A percentile compares a stretch with the other conserved stretches of the same genome.
These are phyloP conservation scores for Trichoderma koningii DNA, from an alignment of 2,329 filamentous ascomycete species.

Conservation along the genomic window DNA sequence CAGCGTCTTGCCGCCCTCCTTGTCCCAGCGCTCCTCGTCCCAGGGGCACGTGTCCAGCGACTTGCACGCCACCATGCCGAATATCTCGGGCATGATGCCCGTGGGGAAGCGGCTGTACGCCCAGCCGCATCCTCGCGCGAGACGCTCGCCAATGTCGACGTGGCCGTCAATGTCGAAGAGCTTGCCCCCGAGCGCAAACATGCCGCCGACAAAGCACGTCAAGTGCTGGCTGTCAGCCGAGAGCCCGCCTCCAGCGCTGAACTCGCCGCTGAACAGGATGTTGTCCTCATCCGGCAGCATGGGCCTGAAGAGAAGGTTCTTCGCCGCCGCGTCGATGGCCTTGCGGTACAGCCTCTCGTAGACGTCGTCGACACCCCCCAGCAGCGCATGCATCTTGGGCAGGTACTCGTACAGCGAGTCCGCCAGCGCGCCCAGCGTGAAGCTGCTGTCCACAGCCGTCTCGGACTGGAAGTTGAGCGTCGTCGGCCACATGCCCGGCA, in stretches of 20 bases:
- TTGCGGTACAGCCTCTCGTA: constrained; percentile 68
- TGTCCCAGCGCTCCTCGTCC: constrained; percentile 38
- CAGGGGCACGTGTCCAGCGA: constrained; percentile 37
- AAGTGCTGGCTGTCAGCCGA: constrained; percentile 38
- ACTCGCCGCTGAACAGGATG: constrained; percentile 52
- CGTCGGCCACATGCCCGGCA: constrained; percentile 78
- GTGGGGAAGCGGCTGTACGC: constrained; percentile 56
- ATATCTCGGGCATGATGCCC: constrained; percentile 62
- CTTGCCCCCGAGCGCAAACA: constrained; percentile 65
- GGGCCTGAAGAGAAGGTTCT: constrained; percentile 69
- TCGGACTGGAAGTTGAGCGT: constrained; percentile 61
- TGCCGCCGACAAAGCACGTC: constrained; percentile 69
- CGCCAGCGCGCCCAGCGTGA: constrained; percentile 56
- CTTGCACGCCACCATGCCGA: constrained; percentile 51
- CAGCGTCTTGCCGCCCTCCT: constrained; percentile 34
- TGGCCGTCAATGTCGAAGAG: constrained; percentile 56
- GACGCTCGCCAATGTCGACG: constrained; percentile 50
- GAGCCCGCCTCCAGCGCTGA: constrained; percentile 35
- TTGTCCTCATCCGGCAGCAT: constrained; percentile 63
- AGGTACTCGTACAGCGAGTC: constrained; percentile 65
- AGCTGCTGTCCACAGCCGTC: constrained; percentile 48
- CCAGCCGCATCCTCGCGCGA: constrained; percentile 60
- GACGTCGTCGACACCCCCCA: constrained; percentile 61
- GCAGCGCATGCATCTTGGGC: constrained; percentile 64
- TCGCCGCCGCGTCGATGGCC: constrained; percentile 62